phyloP scores from a whole-genome alignment of 805 yeast species.

The Yamadazyma nakazawae region DNA sequence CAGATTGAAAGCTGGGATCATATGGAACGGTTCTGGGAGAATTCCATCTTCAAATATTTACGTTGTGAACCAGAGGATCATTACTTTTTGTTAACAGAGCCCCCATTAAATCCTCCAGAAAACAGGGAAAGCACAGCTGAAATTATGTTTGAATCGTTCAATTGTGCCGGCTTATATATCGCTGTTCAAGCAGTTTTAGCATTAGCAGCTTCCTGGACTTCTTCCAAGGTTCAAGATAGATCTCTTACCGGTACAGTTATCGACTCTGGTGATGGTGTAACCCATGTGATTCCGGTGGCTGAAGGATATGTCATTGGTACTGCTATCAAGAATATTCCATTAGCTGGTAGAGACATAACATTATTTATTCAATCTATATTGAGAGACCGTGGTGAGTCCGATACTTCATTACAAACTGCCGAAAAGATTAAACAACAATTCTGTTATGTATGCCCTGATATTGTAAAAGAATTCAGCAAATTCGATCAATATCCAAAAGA shows the following conservation, averaged over 20 bases:
- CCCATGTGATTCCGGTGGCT: conserved; percentile 98
- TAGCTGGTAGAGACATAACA: conserved; percentile 98
- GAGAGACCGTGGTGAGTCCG: conserved; percentile 96
- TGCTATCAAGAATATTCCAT: conserved; percentile 94
- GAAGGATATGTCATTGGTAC: conserved; percentile 98
- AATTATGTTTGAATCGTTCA: conserved; percentile 97
- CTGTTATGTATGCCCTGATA: conserved; percentile 97
- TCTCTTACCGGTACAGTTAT: conserved; percentile 97
- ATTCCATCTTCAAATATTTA: conserved; percentile 90
- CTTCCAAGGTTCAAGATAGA: conserved; percentile 90
- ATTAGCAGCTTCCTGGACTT: conserved; percentile 98
- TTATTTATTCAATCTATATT: conserved; percentile 86
- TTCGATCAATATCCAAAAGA: conserved; percentile 88
- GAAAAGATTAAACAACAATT: conserved; percentile 95
- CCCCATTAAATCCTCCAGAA: conserved; percentile 99
- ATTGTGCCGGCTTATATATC: conserved; percentile 96
- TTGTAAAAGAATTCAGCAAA: conserved; percentile 92
- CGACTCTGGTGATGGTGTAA: conserved; percentile 98
- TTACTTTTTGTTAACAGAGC: conserved; percentile 91
- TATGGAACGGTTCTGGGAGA: conserved; percentile 99
- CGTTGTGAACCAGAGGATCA: conserved; percentile 99
- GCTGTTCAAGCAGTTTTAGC: conserved; percentile 99
- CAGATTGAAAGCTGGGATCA: conserved; percentile 99
- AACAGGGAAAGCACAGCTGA: conserved; percentile 98
- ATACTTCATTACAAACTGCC: conserved; percentile 91